Conservation (phyloP, 2,329 filamentous ascomycete species). For the Neobulgaria alba region DNA sequence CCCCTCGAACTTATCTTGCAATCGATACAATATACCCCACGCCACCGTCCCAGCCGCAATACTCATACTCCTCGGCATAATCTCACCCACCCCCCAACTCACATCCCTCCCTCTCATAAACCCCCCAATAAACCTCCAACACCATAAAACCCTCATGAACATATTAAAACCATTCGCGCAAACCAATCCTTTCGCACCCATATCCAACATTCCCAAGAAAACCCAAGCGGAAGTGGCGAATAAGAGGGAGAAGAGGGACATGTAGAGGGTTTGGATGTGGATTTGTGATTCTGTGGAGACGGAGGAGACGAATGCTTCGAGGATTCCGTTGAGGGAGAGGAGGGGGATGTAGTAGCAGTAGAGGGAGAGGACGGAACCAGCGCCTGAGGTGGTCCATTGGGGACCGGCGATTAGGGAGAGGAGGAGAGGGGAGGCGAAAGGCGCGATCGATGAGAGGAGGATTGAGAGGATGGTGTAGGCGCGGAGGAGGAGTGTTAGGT, state of each 20-base stretch:
- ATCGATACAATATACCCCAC: conserved; percentile 33
- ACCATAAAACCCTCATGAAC: conserved; percentile 76
- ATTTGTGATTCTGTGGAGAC: conserved; percentile 71
- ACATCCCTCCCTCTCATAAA: conserved; percentile 48
- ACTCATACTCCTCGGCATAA: conserved; percentile 38
- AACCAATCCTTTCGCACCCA: conserved; percentile 76
- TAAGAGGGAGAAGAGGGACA: conserved; percentile 69
- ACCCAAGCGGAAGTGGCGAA: conserved; percentile 70
- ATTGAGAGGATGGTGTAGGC: conserved; percentile 69
- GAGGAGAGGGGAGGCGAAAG: conserved; percentile 63
- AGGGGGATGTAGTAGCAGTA: conserved; percentile 95
- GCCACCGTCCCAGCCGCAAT: conserved; percentile 37
- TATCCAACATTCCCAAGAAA: conserved; percentile 57
- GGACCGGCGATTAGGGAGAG: conserved; percentile 68
- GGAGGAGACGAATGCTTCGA: conserved; percentile 86
- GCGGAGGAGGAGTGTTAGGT: conserved; percentile 57
- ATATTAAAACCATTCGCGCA: conserved; percentile 87
- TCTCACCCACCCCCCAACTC: conserved; percentile 32
- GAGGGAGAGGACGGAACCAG: conserved; percentile 61
- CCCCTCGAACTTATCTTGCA: conserved; percentile 19
- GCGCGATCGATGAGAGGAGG: conserved; percentile 61
- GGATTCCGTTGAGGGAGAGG: conserved; percentile 82
- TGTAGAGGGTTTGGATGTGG: conserved; percentile 70
- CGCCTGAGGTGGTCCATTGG: conserved; percentile 66
- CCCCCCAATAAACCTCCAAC: conserved; percentile 56